Evolutionary conservation across 2,329 filamentous ascomycete genomes (phyloP), one percentile per base, ranked within the genome.

Genomic region (Phaeosphaeria sp.): DNA sequence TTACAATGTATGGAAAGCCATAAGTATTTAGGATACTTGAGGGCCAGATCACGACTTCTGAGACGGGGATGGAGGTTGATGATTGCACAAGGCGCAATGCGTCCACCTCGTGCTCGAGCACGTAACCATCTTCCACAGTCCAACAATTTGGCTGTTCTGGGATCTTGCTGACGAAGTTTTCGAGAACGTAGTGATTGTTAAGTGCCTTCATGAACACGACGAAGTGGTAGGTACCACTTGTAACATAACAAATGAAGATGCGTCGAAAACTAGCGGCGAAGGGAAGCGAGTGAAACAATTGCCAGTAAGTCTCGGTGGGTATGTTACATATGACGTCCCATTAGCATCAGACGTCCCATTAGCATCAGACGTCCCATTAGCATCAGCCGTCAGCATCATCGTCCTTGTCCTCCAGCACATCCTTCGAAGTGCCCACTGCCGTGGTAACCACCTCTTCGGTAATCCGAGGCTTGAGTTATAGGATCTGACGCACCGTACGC

Each of bases 1-100:
- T 64, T 17, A 70, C 42, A 13, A 69, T 62, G 49, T 62, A 70
- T 17, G 39, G 39, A 42, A 17, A 42, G 39, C 39, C 39, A 17
- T 6, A 20, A 5, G 39, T 6, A 20, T 42, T 42, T 6, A 6
- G 6, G 39, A 20, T 17, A 4, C 6, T 42, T 6, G 39, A 42
- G 17, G 13, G 6, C 6, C 6, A 42, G 39, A 5, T 17, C 6
- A 42, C 17, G 39, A 42, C 17, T 15, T 42, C 39, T 6, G 39
- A 15, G 13, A 42, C 39, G 6, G 39, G 39, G 17, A 20, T 20
- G 5, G 39, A 42, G 6, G 39, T 42, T 5, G 6, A 6, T 15
- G 13, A 5, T 6, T 15, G 39, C 15, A 42, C 18, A 42, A 17
- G 39, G 6, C 17, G 15, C 15, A 42, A 5, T 5, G 18, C 6